Evolutionary conservation across 345 rosid species (phyloP).

Genomic region (Citrus hindsii): DNA sequence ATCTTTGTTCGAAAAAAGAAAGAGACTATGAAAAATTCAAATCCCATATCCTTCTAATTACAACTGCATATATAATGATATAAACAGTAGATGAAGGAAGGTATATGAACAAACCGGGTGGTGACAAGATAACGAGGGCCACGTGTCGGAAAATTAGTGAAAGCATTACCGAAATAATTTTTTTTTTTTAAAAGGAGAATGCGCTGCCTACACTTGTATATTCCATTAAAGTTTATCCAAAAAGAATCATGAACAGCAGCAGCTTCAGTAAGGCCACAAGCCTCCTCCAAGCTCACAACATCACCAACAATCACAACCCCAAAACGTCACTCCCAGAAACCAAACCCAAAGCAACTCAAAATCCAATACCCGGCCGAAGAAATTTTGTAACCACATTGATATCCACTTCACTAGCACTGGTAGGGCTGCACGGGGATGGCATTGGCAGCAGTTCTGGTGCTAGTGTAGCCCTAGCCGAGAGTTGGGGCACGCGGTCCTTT

Average conservation of each 20-base stretch:
- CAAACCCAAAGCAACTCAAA: slow-evolving; percentile 22
- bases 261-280: slow-evolving; percentile 38
- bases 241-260: slow-evolving; percentile 33
- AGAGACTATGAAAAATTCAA: too few species aligned
- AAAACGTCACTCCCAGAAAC: slow-evolving; percentile 14
- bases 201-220: neutral
- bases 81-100: too few species aligned
- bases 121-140: slow-evolving; percentile 21
- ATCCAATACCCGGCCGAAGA: slow-evolving; percentile 32
- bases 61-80: too few species aligned
- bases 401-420: slow-evolving; percentile 34
- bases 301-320: slow-evolving; percentile 10
- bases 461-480: slow-evolving; percentile 54
- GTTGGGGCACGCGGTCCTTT: slow-evolving; percentile 82
- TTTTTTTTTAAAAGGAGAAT: neutral
- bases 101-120: too few species aligned
- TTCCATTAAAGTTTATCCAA: slow-evolving; percentile 26
- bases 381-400: slow-evolving; percentile 33
- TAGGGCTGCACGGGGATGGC: slow-evolving; percentile 18
- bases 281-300: slow-evolving; percentile 28
- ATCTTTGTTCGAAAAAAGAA: too few species aligned
- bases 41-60: too few species aligned
- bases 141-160: slow-evolving; percentile 22
- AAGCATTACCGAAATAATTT: too few species aligned
- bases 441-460: neutral